Evolutionary conservation across 176 grass and related monocot species (phyloP).

Genomic region (Cenchrus fungigraminus): DNA sequence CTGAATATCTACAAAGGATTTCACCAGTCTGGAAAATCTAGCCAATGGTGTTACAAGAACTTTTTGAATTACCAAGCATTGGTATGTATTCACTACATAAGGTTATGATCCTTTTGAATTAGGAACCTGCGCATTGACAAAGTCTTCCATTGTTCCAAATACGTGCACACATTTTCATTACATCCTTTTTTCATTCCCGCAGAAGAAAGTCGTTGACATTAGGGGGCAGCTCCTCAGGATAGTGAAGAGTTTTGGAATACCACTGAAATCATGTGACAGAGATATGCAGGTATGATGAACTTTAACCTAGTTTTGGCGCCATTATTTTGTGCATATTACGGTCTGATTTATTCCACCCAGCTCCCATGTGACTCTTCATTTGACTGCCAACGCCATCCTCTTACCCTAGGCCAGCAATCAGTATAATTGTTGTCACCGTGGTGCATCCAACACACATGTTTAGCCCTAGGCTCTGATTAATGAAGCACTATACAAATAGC

Average conservation of each 20-base stretch:
- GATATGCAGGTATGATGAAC: slow-evolving; percentile 69
- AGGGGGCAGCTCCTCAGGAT: slow-evolving; percentile 83
- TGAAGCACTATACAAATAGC: neutral
- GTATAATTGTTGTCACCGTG: neutral
- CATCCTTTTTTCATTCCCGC: slow-evolving; percentile 39
- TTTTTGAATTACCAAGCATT: slow-evolving; percentile 93
- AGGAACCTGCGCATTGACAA: slow-evolving; percentile 23
- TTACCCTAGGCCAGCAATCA: neutral
- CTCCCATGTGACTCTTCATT: neutral
- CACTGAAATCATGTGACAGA: slow-evolving; percentile 83
- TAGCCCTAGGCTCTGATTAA: neutral
- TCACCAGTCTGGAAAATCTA: slow-evolving; percentile 87
- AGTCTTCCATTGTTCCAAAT: slow-evolving; percentile 11
- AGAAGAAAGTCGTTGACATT: slow-evolving; percentile 96
- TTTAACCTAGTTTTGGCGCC: neutral
- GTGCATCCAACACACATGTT: neutral
- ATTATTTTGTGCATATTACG: neutral
- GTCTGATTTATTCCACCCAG: neutral
- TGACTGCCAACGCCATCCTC: neutral
- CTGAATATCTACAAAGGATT: slow-evolving; percentile 98
- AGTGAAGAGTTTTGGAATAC: slow-evolving; percentile 74
- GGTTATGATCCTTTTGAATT: neutral
- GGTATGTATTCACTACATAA: slow-evolving; percentile 55
- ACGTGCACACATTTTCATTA: neutral
- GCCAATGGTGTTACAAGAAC: slow-evolving; percentile 98